A percentile compares a stretch with the other conserved stretches of the same genome.
phyloP scores from a whole-genome alignment of 176 grass and related monocot species.

The Metroxylon sagu region DNA sequence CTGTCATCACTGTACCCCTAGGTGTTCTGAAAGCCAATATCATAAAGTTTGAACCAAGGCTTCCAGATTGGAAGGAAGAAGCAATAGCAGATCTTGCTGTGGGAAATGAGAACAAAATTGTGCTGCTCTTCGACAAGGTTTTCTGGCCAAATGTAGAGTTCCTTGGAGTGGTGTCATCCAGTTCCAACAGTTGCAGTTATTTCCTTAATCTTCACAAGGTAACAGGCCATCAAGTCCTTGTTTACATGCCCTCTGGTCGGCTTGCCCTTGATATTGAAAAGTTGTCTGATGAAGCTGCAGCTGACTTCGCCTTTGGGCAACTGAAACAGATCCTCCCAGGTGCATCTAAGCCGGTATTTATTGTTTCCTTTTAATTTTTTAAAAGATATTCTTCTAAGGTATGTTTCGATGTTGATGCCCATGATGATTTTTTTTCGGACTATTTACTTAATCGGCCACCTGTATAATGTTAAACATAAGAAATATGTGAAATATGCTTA shows the following conservation, averaged over 20 bases:
- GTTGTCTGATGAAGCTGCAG: constrained; percentile 77
- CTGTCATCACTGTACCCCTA: constrained; percentile 57
- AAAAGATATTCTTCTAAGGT: too few species aligned
- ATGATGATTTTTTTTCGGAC: too few species aligned
- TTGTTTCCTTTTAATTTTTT: background rate
- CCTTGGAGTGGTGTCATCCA: constrained; percentile 76
- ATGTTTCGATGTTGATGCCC: too few species aligned
- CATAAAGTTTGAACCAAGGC: constrained; percentile 74
- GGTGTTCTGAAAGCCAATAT: constrained; percentile 73
- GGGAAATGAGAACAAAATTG: constrained; percentile 92
- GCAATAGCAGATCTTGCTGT: constrained; percentile 68
- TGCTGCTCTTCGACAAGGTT: constrained; percentile 75
- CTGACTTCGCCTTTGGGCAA: constrained; percentile 79
- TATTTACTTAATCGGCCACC: too few species aligned
- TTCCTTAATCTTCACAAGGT: constrained; percentile 99
- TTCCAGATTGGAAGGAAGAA: constrained; percentile 90
- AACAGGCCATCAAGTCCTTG: constrained; percentile 75
- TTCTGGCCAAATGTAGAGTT: constrained; percentile 99
- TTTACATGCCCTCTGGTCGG: constrained; percentile 93
- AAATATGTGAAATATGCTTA: too few species aligned
- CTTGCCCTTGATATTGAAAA: constrained; percentile 95
- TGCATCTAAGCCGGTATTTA: constrained; percentile 65
- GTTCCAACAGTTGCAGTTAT: constrained; percentile 89
- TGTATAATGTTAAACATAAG: too few species aligned
- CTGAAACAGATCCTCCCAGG: constrained; percentile 79